Percentiles rank a stretch among this genome's conserved stretches.
Conservation (phyloP, 2,329 filamentous ascomycete species). For the Trichoderma sp. region DNA sequence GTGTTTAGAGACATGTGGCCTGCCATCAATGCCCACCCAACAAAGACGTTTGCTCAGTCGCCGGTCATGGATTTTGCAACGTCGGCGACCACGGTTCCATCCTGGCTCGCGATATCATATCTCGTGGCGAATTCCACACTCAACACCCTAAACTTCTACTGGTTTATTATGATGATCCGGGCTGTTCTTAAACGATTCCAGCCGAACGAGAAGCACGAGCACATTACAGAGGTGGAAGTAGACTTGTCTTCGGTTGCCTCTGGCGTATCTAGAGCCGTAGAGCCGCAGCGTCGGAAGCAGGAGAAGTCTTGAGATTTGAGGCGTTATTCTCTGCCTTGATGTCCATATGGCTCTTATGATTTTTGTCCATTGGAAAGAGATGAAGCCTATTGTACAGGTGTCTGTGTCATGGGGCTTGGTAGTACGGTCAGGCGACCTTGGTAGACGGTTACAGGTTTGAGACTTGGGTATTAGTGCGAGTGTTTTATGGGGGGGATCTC, state of each 20-base stretch:
- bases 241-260: conserved; percentile 32
- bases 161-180: conserved; percentile 84
- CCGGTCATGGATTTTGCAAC: conserved; percentile 44
- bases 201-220: conserved; percentile 35
- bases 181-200: conserved; percentile 75
- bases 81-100: conserved; percentile 52
- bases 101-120: conserved; percentile 69
- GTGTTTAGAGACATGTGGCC: conserved; percentile 69
- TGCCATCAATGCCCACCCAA: conserved; percentile 42
- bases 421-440: conserved; percentile 3
- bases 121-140: conserved; percentile 67
- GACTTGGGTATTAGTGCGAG: background rate
- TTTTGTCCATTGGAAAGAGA: conserved; percentile 2
- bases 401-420: background rate
- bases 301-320: background rate
- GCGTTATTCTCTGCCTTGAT: background rate
- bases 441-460: background rate
- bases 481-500: background rate
- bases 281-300: conserved; percentile 32
- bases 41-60: conserved; percentile 27
- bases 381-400: background rate
- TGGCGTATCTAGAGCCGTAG: conserved; percentile 23
- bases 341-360: background rate
- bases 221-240: conserved; percentile 29
- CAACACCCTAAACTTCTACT: conserved; percentile 76